These are phyloP conservation scores for Primulina eburnea DNA, from an alignment of 257 asterid genomes.

Conservation along the genomic window DNA sequence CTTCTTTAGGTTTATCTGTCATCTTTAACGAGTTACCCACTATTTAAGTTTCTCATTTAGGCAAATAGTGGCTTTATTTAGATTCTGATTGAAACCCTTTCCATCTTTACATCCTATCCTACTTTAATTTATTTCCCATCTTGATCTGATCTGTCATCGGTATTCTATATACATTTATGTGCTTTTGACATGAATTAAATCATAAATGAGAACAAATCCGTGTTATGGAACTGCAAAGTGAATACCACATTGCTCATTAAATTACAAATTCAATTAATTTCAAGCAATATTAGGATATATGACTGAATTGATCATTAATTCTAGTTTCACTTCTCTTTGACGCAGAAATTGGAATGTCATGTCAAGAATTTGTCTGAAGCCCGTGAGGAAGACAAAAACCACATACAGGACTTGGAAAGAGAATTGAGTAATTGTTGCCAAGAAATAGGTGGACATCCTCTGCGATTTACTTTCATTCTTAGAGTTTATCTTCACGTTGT, in stretches of 20 bases:
- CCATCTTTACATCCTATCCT: background rate
- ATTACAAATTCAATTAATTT: background rate
- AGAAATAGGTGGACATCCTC: slow-evolving; percentile 69
- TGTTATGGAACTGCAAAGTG: background rate
- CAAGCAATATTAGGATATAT: slow-evolving; percentile 1
- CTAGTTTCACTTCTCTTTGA: slow-evolving; percentile 21
- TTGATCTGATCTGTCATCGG: slow-evolving; percentile 2
- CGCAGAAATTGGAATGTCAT: slow-evolving; percentile 72
- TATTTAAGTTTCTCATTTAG: background rate
- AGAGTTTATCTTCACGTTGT: background rate
- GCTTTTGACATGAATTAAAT: slow-evolving; percentile 9
- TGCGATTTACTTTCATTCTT: slow-evolving; percentile 6
- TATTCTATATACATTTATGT: background rate
- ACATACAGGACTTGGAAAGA: slow-evolving; percentile 67
- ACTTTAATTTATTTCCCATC: background rate
- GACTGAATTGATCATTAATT: slow-evolving; percentile 7
- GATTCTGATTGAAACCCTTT: background rate
- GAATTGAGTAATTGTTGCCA: slow-evolving; percentile 73
- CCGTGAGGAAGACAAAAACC: slow-evolving; percentile 67
- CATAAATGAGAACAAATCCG: background rate
- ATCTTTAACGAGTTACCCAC: background rate
- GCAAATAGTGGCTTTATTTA: slow-evolving; percentile 11
- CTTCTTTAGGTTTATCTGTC: slow-evolving; percentile 7
- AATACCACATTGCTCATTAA: slow-evolving; percentile 5
- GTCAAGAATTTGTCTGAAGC: slow-evolving; percentile 58